These are phyloP conservation scores for Gnomoniopsis smithogilvyi DNA, from an alignment of 2,329 filamentous ascomycete species.

Conservation along the genomic window DNA sequence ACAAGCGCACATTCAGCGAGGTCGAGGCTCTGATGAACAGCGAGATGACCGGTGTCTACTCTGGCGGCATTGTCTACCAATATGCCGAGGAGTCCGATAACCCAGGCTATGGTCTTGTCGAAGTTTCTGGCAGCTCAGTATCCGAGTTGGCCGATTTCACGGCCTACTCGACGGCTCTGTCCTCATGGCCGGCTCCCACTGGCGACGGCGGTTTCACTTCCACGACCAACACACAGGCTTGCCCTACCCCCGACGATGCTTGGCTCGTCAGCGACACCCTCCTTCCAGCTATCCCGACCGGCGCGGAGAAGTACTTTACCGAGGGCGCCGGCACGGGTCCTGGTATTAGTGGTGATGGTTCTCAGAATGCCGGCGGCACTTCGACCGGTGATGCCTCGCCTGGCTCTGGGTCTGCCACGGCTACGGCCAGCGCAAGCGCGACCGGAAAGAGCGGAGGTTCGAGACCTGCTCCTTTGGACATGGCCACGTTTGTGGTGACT, in stretches of 20 bases:
- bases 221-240: conserved; percentile 43
- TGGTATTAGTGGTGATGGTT: conserved; percentile 50
- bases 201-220: conserved; percentile 47
- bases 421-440: conserved; percentile 23
- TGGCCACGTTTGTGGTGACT: conserved; percentile 33
- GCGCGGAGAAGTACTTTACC: conserved; percentile 51
- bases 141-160: conserved; percentile 61
- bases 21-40: conserved; percentile 73
- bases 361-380: conserved; percentile 48
- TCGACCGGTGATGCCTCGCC: conserved; percentile 40
- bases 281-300: conserved; percentile 50
- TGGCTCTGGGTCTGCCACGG: conserved; percentile 35
- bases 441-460: conserved; percentile 32
- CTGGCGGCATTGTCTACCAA: conserved; percentile 93
- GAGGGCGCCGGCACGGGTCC: conserved; percentile 51
- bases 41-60: conserved; percentile 88
- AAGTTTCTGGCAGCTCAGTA: conserved; percentile 54
- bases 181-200: conserved; percentile 46
- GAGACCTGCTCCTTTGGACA: conserved; percentile 33
- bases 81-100: conserved; percentile 74
- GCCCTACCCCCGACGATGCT: conserved; percentile 44
- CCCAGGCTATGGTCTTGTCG: conserved; percentile 71
- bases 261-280: conserved; percentile 51
- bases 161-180: conserved; percentile 45
- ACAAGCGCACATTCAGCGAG: conserved; percentile 79